Evolutionary conservation across 331 rosid species (phyloP), one percentile per base, ranked within the genome.

Genomic region (Dryas integrifolia): DNA sequence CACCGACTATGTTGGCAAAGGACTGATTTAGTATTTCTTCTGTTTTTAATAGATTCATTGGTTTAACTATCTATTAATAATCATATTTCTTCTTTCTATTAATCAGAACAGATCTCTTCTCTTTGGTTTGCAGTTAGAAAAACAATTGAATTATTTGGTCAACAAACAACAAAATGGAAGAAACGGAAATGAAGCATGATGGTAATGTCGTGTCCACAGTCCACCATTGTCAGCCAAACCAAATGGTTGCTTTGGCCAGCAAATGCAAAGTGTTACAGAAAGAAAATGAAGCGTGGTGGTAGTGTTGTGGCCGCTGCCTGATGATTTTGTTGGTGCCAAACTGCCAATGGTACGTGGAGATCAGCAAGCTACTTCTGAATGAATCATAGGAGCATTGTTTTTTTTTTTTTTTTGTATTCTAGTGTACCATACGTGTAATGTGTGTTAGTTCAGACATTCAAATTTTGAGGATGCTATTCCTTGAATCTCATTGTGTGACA

Each of bases 101-200:
- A 10, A 43, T 63, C 69, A 9, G 8, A 35, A n/a, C 6, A 9
- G 70, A 45, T 18, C 50, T 57, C 57, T 58, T 45, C 66, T 70
- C 5, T 67, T 69, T 21, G 62, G 70, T 68, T 82, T 89, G 83
- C 95, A 94, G 98, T 86, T 94, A 14, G 98, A 94, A 83, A 86
- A 85, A 67, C 95, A 88, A 63, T 40, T 91, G 81, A 91, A 66
- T 77, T 71, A 73, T 45, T 64, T 81, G 82, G 71, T 44, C 57
- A 86, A 72, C 83, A 84, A 82, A 73, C 84, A 82, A 2, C 49
- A 67, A 50, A 40, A 58, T 46, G 15, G 63, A 26, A 74, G 72
- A 50, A n/a, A 72, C 39, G 57, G 57, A 35, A 62, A 10, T 7
- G 69, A 69, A 35, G 41, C 24, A 3, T 43, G 65, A 38, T 3